Base-by-base conservation (phyloP, 495 filamentous ascomycete species). In the Collariella sp. region DNA sequence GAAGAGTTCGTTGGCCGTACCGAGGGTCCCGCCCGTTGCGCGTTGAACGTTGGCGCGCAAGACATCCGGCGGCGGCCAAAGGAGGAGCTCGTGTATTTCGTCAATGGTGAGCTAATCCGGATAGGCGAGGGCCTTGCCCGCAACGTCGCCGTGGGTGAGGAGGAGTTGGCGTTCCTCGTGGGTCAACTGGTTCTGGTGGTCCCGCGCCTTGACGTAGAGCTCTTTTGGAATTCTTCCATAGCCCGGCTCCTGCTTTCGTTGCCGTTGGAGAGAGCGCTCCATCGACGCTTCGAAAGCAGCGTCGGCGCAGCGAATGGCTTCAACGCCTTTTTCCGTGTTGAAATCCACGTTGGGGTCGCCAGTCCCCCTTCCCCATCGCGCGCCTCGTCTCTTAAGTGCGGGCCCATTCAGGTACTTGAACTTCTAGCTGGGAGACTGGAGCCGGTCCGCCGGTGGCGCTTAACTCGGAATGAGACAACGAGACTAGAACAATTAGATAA, bases 161-260 rank as follows among this genome's bases (percentile, higher is more conserved):
- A 56, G 41, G 19, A 45, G 18, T 12, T 35, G 40, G 26, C 46
- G 46, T 31, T 56, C 54, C 18, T 24, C 19, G 5, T 50, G 16
- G 19, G 46, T 50, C 20, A 56, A 40, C 19, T 50, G 46, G 38
- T 38, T 38, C 10, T 43, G 54, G 46, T 50, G 20, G 29, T 46
- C 39, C 15, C 23, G 31, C 19, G 54, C 54, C 33, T 56, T 56
- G 46, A 45, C 40, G 46, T 56, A 56, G 29, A 56, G 31, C 5
- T 2, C 9, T 2, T 5, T 0, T 16, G 54, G 40, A 19, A 50
- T 50, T 3, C 5, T 38, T 5, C 15, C 35, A 12, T 38, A n/a
- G 35, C 11, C 15, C 15, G 35, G 11, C 3, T 38, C 5, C 35
- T 12, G 35, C 15, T 12, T 3, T 38, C 15, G 35, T 38, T 31